phyloP scores from a whole-genome alignment of 306 rosid genomes.

The Trifolium dubium region DNA sequence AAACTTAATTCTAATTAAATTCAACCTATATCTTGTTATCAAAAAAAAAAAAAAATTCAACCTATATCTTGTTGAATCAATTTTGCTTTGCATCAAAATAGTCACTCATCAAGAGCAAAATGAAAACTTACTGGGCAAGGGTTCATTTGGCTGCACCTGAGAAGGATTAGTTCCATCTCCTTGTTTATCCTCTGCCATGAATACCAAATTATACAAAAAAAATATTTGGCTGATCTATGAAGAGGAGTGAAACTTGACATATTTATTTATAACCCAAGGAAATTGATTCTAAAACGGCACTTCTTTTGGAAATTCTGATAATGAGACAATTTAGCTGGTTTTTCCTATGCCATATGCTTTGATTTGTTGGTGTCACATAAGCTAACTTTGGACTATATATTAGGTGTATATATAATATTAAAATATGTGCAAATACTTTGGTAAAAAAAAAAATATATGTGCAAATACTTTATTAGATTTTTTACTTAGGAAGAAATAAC shows the following conservation, averaged over 20 bases:
- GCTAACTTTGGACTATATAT: constrained; percentile 6
- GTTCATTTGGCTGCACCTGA: constrained; percentile 27
- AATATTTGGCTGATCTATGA: neutral
- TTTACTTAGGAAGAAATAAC: no score
- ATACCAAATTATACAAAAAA: neutral
- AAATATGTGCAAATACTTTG: neutral
- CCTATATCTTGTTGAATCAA: no score
- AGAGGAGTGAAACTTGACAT: neutral
- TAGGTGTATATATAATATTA: neutral
- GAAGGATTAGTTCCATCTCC: constrained; percentile 38
- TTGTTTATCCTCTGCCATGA: constrained; percentile 49
- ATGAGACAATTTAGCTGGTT: constrained; percentile 1
- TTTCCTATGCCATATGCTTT: constrained; percentile 40
- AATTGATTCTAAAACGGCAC: constrained; percentile 11
- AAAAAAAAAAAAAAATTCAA: no score
- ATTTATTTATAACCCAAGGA: neutral
- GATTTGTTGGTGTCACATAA: constrained; percentile 23
- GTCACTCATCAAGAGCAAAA: neutral
- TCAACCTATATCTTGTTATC: no score
- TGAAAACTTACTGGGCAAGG: constrained; percentile 45
- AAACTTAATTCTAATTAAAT: no score
- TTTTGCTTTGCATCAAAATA: neutral
- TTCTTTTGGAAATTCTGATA: constrained; percentile 18
- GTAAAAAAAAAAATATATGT: no score
- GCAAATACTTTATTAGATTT: neutral